Evolutionary conservation across 768 basidiomycete species (phyloP), one percentile per base, ranked within the genome.

Genomic region (Kwoniella dejecticola): DNA sequence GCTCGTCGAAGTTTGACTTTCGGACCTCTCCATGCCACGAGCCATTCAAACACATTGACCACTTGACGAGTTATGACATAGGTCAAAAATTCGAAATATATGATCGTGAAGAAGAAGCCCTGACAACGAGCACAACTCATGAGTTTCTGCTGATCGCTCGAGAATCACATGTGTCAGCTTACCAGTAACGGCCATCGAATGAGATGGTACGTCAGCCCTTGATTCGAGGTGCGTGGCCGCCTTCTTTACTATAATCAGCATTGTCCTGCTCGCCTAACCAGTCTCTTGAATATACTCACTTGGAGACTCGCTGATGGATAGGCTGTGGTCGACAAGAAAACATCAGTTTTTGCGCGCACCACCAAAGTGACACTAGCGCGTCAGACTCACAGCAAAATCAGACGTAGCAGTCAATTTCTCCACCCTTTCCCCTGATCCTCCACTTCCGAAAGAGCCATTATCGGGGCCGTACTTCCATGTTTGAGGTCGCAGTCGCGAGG

Each of bases 11-110:
- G 80, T 15, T 83, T 75, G 2, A 91, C 91, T 71, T 91, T 92
- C 62, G 85, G 83, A 7, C 95, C 95, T 54, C 91, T 81, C 93
- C 93, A 97, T 47, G 91, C 91, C 24, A 88, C 86, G 44, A 95
- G 76, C 85, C 87, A 97, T 80, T 99, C 95, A 75, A 96, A 91
- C 3, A 90, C 84, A 73, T 97, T 97, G 42, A 99, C 96, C 17
- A 95, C 72, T 76, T 99, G 95, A 15, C 95, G 83, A 47, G 92
- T 90, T 33, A 90, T 66, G 38, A 98, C 85, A 70, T 99, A 99
- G 26, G 69, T 60, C 33, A 77, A 59, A 76, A 98, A 97, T 78
- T 97, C 89, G 13, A 82, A 82, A 38, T 85, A 83, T 57, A 98
- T 96, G 78, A 96, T 85, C 4, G 87, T 54, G 68, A 91, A 90